Conservation (phyloP, 257 asterid genomes). For the Solanum etuberosum region DNA sequence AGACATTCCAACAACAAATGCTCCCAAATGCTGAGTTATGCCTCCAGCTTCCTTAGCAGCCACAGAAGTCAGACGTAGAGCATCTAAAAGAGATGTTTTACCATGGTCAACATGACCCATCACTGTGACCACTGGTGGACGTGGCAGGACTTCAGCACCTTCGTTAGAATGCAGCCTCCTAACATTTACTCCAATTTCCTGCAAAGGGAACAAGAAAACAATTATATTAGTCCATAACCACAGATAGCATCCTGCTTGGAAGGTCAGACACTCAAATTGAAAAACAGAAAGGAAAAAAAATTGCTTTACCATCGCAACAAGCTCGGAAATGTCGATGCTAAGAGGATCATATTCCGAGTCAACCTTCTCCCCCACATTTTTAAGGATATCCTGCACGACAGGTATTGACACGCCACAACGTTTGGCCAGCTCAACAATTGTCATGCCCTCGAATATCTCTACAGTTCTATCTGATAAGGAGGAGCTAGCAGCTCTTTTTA, state of each 20-base stretch:
- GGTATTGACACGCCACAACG: slow-evolving; percentile 66
- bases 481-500: slow-evolving; percentile 36
- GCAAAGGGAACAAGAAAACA: slow-evolving; percentile 9
- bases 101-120: slow-evolving; percentile 99
- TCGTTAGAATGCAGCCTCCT: slow-evolving; percentile 56
- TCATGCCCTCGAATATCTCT: slow-evolving; percentile 90
- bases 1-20: slow-evolving; percentile 91
- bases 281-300: not conserved
- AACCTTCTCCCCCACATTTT: slow-evolving; percentile 81
- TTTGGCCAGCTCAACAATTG: slow-evolving; percentile 68
- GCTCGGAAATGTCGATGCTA: slow-evolving; percentile 79
- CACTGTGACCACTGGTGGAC: slow-evolving; percentile 90
- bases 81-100: slow-evolving; percentile 88
- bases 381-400: slow-evolving; percentile 56
- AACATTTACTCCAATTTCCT: slow-evolving; percentile 89
- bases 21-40: slow-evolving; percentile 94
- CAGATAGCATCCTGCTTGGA: not conserved
- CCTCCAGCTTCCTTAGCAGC: slow-evolving; percentile 99
- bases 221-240: not conserved
- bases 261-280: not conserved
- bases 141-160: slow-evolving; percentile 51
- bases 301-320: slow-evolving; percentile 71
- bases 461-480: slow-evolving; percentile 52
- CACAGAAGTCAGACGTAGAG: slow-evolving; percentile 74
- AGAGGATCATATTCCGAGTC: slow-evolving; percentile 76